A percentile compares a stretch with the other conserved stretches of the same genome.
These are phyloP conservation scores for Podospora conica DNA, from an alignment of 495 filamentous ascomycete genomes.

Conservation along the genomic window DNA sequence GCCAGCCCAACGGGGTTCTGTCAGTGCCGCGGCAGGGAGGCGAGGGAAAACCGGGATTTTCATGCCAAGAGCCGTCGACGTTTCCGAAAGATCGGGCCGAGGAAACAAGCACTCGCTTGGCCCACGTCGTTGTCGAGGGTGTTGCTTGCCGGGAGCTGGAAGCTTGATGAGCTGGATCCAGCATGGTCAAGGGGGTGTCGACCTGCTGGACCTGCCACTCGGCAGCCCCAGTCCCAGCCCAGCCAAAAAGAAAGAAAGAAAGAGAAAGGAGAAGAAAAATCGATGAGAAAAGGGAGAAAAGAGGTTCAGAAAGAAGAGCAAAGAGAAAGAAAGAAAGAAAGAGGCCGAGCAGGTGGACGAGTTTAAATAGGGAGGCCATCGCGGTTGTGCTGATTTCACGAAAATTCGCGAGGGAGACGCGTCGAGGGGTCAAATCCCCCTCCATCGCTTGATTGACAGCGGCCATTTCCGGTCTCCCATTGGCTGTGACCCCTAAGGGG, in stretches of 20 bases:
- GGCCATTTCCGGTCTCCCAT: neutral
- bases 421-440: conserved; percentile 6
- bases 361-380: conserved; percentile 18
- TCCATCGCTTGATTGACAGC: neutral
- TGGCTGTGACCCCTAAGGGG: neutral
- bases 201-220: neutral
- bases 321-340: conserved; percentile 44
- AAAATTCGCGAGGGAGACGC: conserved; percentile 11
- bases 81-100: neutral
- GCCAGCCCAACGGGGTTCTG: neutral
- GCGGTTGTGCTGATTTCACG: conserved; percentile 16
- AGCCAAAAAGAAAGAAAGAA: conserved; percentile 37
- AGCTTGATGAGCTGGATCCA: neutral
- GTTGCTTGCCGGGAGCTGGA: neutral
- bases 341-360: neutral
- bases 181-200: neutral
- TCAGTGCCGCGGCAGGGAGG: neutral
- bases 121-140: neutral
- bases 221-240: neutral
- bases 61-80: neutral
- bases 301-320: conserved; percentile 36
- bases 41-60: neutral
- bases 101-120: neutral
- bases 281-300: conserved; percentile 31
- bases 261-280: conserved; percentile 36